phyloP scores from a whole-genome alignment of 2,329 filamentous ascomycete species.

The Colletotrichum trifolii region DNA sequence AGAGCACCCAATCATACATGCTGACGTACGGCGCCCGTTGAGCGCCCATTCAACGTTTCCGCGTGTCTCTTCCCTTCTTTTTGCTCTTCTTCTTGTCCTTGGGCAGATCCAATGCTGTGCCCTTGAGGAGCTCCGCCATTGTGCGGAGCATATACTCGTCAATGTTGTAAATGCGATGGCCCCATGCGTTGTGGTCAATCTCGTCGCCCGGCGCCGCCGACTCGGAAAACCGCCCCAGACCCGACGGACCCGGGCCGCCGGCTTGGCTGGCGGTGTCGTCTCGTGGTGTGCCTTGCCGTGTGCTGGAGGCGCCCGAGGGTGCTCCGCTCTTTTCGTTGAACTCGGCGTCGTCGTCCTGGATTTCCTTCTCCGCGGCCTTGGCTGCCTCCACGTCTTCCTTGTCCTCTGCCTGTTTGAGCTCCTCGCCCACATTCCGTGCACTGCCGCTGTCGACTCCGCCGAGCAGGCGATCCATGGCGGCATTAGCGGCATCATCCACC shows the following conservation, averaged over 20 bases:
- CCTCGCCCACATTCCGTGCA: conserved; percentile 72
- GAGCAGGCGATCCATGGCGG: conserved; percentile 87
- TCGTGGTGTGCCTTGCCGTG: conserved; percentile 62
- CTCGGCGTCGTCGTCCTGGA: conserved; percentile 86
- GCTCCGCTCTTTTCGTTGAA: conserved; percentile 74
- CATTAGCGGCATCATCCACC: conserved; percentile 76
- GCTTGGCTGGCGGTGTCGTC: conserved; percentile 49
- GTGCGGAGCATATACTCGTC: conserved; percentile 81
- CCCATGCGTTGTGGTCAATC: conserved; percentile 69
- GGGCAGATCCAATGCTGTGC: conserved; percentile 70
- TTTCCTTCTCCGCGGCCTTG: conserved; percentile 87
- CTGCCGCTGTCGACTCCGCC: conserved; percentile 72
- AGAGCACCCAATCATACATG: neutral
- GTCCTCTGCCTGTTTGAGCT: conserved; percentile 91
- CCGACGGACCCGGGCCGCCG: conserved; percentile 45
- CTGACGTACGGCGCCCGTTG: neutral
- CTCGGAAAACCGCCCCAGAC: conserved; percentile 52
- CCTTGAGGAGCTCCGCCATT: conserved; percentile 72
- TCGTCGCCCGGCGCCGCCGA: conserved; percentile 50
- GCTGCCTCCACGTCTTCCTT: conserved; percentile 91
- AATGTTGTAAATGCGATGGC: conserved; percentile 67
- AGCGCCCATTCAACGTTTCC: conserved; percentile 56
- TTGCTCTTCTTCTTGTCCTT: conserved; percentile 73
- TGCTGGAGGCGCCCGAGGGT: conserved; percentile 61
- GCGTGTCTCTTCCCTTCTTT: conserved; percentile 67